Evolutionary conservation across 345 rosid genomes (phyloP), one percentile per base, ranked within the genome.

Genomic region (Lagerstroemia speciosa): DNA sequence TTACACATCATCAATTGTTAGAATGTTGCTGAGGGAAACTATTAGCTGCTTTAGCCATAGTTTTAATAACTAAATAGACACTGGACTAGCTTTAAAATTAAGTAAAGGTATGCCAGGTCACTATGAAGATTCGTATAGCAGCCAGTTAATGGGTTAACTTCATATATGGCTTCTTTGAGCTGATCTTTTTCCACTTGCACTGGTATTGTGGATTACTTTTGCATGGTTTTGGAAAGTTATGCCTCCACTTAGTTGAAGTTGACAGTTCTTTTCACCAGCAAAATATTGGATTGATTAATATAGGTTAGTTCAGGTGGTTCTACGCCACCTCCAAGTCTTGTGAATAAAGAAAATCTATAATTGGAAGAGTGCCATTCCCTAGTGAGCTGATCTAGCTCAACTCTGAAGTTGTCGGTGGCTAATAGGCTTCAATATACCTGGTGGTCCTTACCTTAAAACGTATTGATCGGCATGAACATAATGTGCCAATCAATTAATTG

Each of bases 1-100:
- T 64, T 74, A 67, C 71, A 63, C 73, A 75, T 69, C 74, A 53
- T 73, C 64, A 64, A 79, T 73, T 52, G 69, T 31, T 79, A 72
- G 58, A 74, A 69, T 76, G 73, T 37, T 69, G 41, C 61, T 19
- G 10, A 27, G 22, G 30, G 30, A 58, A 58, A 58, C 15, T 58
- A 27, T 58, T 26, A n/a, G 63, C 2, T 58, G 33, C 20, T 27
- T 11, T 20, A 3, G 14, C 17, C 34, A 2, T 27, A 10, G 34
- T 27, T 58, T 27, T 14, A 6, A 58, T 10, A 58, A 58, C 32
- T 10, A 27, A 58, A 30, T 10, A 58, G 14, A 27, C 27, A 10
- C 14, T 58, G 30, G 2, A 27, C 6, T 58, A 19, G 60, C 9
- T 17, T 48, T 50, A 50, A 53, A n/a, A n/a, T 53, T 53, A 53